Evolutionary conservation across 306 rosid genomes (phyloP).

Genomic region (Gynostemma pentaphyllum): DNA sequence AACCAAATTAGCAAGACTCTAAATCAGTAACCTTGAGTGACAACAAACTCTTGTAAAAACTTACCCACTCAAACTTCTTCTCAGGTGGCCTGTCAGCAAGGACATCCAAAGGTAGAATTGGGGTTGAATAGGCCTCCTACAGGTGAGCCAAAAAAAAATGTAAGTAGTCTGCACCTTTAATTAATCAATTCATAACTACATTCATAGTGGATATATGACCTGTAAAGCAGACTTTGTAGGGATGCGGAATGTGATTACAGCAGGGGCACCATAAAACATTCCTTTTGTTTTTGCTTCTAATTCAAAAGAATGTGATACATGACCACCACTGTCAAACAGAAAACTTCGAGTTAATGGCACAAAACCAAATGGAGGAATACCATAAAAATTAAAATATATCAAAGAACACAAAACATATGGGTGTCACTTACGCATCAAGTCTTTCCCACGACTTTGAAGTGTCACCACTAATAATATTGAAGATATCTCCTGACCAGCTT

Average conservation of each 20-base stretch:
- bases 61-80: conserved; percentile 83
- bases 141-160: conserved; percentile 1
- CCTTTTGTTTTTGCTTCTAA: conserved; percentile 74
- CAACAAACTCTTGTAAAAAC: conserved; percentile 13
- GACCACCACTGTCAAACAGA: conserved; percentile 47
- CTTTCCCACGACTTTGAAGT: conserved; percentile 84
- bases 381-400: conserved; percentile 8
- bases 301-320: conserved; percentile 73
- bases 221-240: conserved; percentile 84
- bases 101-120: conserved; percentile 77
- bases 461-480: conserved; percentile 55
- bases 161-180: not conserved
- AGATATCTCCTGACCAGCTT: conserved; percentile 63
- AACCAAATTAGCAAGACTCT: conserved; percentile 5
- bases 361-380: not conserved
- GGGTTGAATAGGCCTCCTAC: conserved; percentile 75
- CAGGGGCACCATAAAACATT: conserved; percentile 58
- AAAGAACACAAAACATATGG: not conserved
- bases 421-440: conserved; percentile 76
- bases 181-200: not conserved
- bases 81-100: conserved; percentile 84
- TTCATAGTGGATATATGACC: conserved; percentile 28
- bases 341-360: not conserved
- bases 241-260: conserved; percentile 70
- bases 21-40: conserved; percentile 15